These are phyloP conservation scores for Phytophthora colocasiae DNA, from an alignment of 352 stramenopile species.

Conservation along the genomic window DNA sequence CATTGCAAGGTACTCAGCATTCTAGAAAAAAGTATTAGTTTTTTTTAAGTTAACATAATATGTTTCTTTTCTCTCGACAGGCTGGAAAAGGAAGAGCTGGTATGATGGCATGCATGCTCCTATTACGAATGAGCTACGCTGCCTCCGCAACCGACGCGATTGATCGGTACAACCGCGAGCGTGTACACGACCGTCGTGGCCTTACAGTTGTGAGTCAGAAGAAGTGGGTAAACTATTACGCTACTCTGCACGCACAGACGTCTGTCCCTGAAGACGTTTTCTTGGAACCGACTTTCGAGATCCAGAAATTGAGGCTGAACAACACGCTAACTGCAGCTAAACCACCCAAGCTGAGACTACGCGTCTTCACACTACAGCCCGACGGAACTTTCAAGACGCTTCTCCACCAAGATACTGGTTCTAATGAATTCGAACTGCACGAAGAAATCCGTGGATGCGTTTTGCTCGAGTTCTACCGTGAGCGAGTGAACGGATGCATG, in stretches of 20 bases:
- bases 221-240: slow-evolving; percentile 80
- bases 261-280: slow-evolving; percentile 16
- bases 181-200: slow-evolving; percentile 60
- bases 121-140: slow-evolving; percentile 68
- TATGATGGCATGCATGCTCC: slow-evolving; percentile 85
- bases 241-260: slow-evolving; percentile 32
- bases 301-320: slow-evolving; percentile 48
- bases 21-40: too few species aligned
- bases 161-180: slow-evolving; percentile 71
- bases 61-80: slow-evolving; percentile 16
- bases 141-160: slow-evolving; percentile 56
- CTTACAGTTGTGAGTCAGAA: slow-evolving; percentile 74
- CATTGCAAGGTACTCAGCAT: slow-evolving; percentile 67
- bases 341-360: slow-evolving; percentile 53
- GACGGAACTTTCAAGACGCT: slow-evolving; percentile 39
- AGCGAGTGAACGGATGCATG: slow-evolving; percentile 47
- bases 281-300: slow-evolving; percentile 33
- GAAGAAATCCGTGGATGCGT: slow-evolving; percentile 59
- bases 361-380: slow-evolving; percentile 48
- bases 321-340: slow-evolving; percentile 51
- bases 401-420: slow-evolving; percentile 59
- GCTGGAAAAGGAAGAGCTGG: slow-evolving; percentile 76
- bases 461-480: slow-evolving; percentile 63
- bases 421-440: slow-evolving; percentile 56
- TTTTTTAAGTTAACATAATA: background rate